Evolutionary conservation across 352 stramenopile genomes (phyloP).

Genomic region (Plasmopara viticola): DNA sequence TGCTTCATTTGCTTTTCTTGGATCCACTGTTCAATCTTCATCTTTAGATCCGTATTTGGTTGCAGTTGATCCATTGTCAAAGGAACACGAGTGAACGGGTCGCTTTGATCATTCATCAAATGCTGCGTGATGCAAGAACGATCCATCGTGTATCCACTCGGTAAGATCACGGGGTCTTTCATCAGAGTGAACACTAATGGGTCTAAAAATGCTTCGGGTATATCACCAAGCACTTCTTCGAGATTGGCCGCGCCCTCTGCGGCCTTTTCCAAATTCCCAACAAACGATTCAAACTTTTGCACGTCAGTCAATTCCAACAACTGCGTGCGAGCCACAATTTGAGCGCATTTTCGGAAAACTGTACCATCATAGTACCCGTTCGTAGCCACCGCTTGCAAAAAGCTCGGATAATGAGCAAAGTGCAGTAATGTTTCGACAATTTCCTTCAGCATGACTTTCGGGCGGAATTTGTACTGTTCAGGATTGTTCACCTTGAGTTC

Average conservation of each 20-base stretch:
- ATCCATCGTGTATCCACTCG: slow-evolving; percentile 90
- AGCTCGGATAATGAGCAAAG: slow-evolving; percentile 88
- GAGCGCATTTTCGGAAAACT: slow-evolving; percentile 67
- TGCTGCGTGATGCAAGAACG: slow-evolving; percentile 94
- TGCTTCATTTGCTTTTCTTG: slow-evolving; percentile 29
- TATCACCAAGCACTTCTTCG: slow-evolving; percentile 86
- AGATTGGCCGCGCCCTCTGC: slow-evolving; percentile 41
- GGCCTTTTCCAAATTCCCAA: slow-evolving; percentile 41
- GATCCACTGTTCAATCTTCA: slow-evolving; percentile 61
- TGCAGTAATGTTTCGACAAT: slow-evolving; percentile 93
- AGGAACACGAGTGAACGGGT: slow-evolving; percentile 94
- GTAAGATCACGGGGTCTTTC: slow-evolving; percentile 93
- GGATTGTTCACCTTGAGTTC: slow-evolving; percentile 97
- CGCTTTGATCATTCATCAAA: slow-evolving; percentile 94
- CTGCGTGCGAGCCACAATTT: slow-evolving; percentile 64
- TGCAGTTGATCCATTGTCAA: slow-evolving; percentile 68
- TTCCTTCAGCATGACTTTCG: slow-evolving; percentile 96
- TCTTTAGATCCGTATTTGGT: slow-evolving; percentile 57
- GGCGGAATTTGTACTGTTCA: slow-evolving; percentile 97
- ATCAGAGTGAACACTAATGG: slow-evolving; percentile 94
- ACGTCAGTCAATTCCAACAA: slow-evolving; percentile 40
- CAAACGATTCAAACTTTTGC: slow-evolving; percentile 53
- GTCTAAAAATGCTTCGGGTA: slow-evolving; percentile 95
- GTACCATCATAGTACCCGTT: slow-evolving; percentile 82
- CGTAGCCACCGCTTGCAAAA: slow-evolving; percentile 88